Conservation (phyloP, 2,329 filamentous ascomycete genomes). For the Exophiala sp. region DNA sequence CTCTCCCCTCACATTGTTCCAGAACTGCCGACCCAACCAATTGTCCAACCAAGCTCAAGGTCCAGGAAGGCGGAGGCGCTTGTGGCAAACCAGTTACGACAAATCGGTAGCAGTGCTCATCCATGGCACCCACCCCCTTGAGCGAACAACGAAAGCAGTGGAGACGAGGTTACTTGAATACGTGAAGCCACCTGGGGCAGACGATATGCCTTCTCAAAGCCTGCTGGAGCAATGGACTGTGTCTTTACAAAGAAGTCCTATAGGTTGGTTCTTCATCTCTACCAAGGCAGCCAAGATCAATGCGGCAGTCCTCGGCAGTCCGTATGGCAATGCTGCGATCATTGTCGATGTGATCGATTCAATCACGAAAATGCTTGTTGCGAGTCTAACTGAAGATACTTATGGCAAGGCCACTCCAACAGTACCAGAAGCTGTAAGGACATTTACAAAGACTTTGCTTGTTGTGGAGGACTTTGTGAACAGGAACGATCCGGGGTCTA, state of each 20-base stretch:
- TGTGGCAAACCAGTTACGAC: constrained; percentile 13
- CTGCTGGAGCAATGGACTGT: constrained; percentile 12
- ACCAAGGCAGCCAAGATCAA: constrained; percentile 60
- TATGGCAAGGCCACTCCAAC: constrained; percentile 83
- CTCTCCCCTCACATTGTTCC: constrained; percentile 48
- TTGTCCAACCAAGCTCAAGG: constrained; percentile 13
- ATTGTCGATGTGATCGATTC: constrained; percentile 68
- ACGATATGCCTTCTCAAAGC: constrained; percentile 3
- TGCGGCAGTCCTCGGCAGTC: constrained; percentile 64
- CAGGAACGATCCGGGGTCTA: constrained; percentile 47
- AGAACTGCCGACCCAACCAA: constrained; percentile 36
- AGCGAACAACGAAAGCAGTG: constrained; percentile 31
- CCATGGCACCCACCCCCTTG: constrained; percentile 41
- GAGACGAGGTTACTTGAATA: constrained; percentile 30
- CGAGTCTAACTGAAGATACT: constrained; percentile 71
- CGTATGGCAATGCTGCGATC: constrained; percentile 62
- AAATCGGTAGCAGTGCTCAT: constrained; percentile 20
- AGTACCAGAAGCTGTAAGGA: constrained; percentile 66
- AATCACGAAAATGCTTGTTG: constrained; percentile 62
- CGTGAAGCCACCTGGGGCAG: constrained; percentile 14
- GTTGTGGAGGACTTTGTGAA: constrained; percentile 65
- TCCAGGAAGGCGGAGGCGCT: constrained; percentile 8
- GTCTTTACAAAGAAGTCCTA: constrained; percentile 25
- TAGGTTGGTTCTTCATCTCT: constrained; percentile 66
- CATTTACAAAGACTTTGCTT: constrained; percentile 62